A percentile compares a stretch with the other conserved stretches of the same genome.
These are phyloP conservation scores for Paraurostyla sp. DNA, from an alignment of 73 alveolate species.

Conservation along the genomic window DNA sequence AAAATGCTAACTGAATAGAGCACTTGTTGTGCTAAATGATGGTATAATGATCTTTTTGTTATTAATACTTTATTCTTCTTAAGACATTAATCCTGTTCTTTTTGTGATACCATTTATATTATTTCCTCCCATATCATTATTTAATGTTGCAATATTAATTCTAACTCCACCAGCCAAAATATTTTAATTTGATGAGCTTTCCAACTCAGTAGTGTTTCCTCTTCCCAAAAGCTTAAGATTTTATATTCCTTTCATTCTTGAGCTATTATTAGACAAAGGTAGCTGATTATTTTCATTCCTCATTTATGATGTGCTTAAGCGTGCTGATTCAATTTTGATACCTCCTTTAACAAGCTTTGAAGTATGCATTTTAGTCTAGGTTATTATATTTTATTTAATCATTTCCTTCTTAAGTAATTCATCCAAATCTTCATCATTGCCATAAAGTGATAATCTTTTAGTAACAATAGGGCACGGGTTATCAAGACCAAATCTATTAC, in stretches of 20 bases:
- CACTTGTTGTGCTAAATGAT: constrained; percentile 67
- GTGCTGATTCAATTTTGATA: not conserved
- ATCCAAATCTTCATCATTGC: constrained; percentile 65
- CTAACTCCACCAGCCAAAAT: constrained; percentile 4
- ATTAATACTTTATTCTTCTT: constrained; percentile 29
- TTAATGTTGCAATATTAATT: not conserved
- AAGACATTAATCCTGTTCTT: not conserved
- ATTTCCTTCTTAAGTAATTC: constrained; percentile 42
- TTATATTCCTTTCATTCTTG: constrained; percentile 9
- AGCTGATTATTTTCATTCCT: not conserved
- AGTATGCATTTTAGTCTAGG: not conserved
- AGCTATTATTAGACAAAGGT: not conserved
- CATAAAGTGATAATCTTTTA: constrained; percentile 62
- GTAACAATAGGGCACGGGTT: constrained; percentile 69
- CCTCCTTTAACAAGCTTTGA: not conserved
- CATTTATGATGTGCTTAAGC: not conserved
- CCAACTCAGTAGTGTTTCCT: not conserved
- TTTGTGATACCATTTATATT: not conserved
- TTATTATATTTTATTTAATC: not conserved
- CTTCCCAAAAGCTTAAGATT: constrained; percentile 36
- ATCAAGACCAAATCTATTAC: constrained; percentile 72
- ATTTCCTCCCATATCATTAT: constrained; percentile 5
- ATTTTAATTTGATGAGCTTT: not conserved
- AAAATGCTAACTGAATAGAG: constrained; percentile 71
- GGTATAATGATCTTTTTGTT: constrained; percentile 67